Evolutionary conservation across 2,329 filamentous ascomycete genomes (phyloP).

Genomic region (Colletotrichum tofieldiae): DNA sequence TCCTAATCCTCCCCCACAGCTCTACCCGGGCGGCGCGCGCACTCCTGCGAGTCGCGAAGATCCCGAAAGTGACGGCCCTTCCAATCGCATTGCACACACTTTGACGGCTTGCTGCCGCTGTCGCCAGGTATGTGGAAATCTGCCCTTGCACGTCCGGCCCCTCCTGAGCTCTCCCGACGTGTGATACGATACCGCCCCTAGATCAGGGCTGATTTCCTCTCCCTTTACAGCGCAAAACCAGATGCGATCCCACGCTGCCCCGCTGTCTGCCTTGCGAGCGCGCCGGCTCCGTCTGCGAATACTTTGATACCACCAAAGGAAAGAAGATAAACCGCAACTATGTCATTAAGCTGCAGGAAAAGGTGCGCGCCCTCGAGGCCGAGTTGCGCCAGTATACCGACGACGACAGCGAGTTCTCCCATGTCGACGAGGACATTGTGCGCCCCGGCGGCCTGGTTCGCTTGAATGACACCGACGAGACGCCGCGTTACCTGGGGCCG

Average conservation of each 20-base stretch:
- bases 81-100: slow-evolving; percentile 81
- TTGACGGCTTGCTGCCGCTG: slow-evolving; percentile 86
- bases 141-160: slow-evolving; percentile 18
- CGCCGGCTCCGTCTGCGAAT: slow-evolving; percentile 92
- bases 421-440: slow-evolving; percentile 86
- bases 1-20: slow-evolving; percentile 44
- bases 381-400: slow-evolving; percentile 86
- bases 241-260: slow-evolving; percentile 94
- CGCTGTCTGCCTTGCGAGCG: slow-evolving; percentile 94
- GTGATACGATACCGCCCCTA: slow-evolving; percentile 13
- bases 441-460: slow-evolving; percentile 89
- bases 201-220: slow-evolving; percentile 42
- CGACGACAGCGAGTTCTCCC: slow-evolving; percentile 79
- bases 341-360: slow-evolving; percentile 92
- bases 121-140: slow-evolving; percentile 74
- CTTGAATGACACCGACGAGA: slow-evolving; percentile 88
- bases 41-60: slow-evolving; percentile 54
- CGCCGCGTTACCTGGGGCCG: slow-evolving; percentile 88
- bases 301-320: slow-evolving; percentile 91
- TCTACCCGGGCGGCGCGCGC: slow-evolving; percentile 51
- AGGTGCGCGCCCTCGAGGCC: slow-evolving; percentile 84
- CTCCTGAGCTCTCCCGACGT: slow-evolving; percentile 13
- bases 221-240: slow-evolving; percentile 84
- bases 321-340: slow-evolving; percentile 91
- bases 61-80: slow-evolving; percentile 65